Conservation (phyloP, 164 flowering plant genomes). For the Tetrastigma voinierianum region DNA sequence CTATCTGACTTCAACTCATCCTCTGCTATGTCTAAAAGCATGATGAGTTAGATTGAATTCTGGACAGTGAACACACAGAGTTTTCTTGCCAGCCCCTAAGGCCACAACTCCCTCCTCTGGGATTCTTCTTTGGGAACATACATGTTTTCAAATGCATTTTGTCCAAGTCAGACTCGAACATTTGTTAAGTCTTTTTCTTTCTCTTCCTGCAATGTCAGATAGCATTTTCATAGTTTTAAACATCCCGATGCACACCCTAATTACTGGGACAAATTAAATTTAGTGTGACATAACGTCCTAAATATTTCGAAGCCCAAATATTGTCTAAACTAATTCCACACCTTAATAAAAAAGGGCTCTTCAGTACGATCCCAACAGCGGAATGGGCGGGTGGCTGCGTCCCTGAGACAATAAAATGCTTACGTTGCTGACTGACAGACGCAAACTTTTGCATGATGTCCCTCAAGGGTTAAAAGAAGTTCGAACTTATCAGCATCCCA, state of each 20-base stretch:
- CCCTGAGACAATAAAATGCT: constrained; percentile 91
- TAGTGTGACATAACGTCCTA: background rate
- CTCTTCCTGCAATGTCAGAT: no score
- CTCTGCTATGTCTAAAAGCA: constrained; percentile 84
- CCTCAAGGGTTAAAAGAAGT: constrained; percentile 90
- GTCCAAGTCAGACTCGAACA: no score
- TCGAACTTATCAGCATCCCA: constrained; percentile 99
- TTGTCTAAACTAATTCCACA: constrained; percentile 20
- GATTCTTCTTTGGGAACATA: constrained; percentile 70
- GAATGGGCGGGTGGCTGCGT: constrained; percentile 92
- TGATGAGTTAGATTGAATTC: constrained; percentile 74
- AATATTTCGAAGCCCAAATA: background rate
- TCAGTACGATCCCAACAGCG: constrained; percentile 99
- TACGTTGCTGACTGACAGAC: constrained; percentile 87
- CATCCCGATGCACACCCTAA: background rate
- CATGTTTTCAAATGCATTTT: constrained; percentile 69
- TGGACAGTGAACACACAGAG: no score
- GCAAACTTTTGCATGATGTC: constrained; percentile 90
- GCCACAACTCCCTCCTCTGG: constrained; percentile 95
- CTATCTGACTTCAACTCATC: constrained; percentile 64
- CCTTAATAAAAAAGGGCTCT: constrained; percentile 96
- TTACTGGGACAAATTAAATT: background rate
- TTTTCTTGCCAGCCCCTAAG: constrained; percentile 87
- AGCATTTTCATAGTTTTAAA: background rate
- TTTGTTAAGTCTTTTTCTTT: no score